Conservation (phyloP, 1,139 yeast genomes). For the Yamadazyma friedrichii region DNA sequence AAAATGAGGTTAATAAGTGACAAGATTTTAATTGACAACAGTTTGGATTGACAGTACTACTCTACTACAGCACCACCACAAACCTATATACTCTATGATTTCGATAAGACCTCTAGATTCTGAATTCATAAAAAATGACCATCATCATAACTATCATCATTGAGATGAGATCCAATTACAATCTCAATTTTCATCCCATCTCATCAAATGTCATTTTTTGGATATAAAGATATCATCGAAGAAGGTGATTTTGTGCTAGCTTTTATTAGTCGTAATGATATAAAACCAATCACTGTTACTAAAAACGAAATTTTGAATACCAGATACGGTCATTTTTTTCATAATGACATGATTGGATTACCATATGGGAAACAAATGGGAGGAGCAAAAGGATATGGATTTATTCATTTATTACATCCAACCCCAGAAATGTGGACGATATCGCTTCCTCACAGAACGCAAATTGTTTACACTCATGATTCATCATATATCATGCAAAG, state of each 20-base stretch:
- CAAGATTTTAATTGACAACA: no score
- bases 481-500: slow-evolving; percentile 87
- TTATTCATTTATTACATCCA: slow-evolving; percentile 84
- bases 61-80: no score
- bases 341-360: slow-evolving; percentile 76
- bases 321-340: slow-evolving; percentile 85
- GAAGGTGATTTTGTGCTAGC: slow-evolving; percentile 87
- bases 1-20: no score
- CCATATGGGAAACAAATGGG: slow-evolving; percentile 85
- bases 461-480: slow-evolving; percentile 95
- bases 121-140: no score
- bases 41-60: no score
- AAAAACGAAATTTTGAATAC: slow-evolving; percentile 69
- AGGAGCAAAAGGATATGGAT: slow-evolving; percentile 78
- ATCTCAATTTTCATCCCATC: slow-evolving; percentile 8
- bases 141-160: neutral
- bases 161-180: neutral
- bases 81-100: no score
- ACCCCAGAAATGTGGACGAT: slow-evolving; percentile 95
- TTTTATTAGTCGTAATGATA: slow-evolving; percentile 76
- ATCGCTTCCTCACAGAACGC: slow-evolving; percentile 95
- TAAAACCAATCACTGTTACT: slow-evolving; percentile 70
- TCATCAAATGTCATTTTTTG: slow-evolving; percentile 40
- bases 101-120: no score
- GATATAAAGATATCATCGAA: slow-evolving; percentile 58